Evolutionary conservation across 805 yeast species (phyloP), one percentile per base, ranked within the genome.

Genomic region (Scheffersomyces ergatensis): DNA sequence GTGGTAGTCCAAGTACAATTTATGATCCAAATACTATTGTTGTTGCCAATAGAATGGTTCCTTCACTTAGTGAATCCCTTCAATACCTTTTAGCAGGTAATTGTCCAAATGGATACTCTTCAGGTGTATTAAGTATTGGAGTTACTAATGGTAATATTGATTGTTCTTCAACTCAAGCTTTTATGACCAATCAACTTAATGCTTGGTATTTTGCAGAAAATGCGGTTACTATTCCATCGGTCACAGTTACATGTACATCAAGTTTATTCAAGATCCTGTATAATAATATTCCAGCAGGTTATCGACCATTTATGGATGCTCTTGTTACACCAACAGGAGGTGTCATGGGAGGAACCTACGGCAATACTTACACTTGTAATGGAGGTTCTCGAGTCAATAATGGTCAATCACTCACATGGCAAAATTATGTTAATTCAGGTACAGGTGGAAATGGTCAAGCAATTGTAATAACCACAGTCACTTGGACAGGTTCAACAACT

Each of bases 201-300:
- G 50, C 41, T 16, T 60, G 57, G 57, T 46, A 42, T 25, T 37
- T 16, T 5, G 54, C 60, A 14, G 23, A 40, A 20, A 25, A 36
- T 8, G 38, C 35, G 8, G n/a, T 14, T 36, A 27, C 26, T 12
- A 27, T 14, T 37, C 18, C 43, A 29, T n/a, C 13, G 7, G 32
- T 34, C 18, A 40, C 50, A 4, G 45, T 42, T 12, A 18, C 48
- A 1, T 60, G 63, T 46, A 25, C 42, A 1, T 17, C 36, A 5
- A 34, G 33, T 5, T 34, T 36, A 5, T 42, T 36, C 14, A 43
- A 37, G 2, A 43, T 46, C 4, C 40, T 20, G 7, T 59, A 54
- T 40, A 19, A 19, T 1, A 51, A 49, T 34, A 32, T 60, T 19
- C 63, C 63, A 7, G 60, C 62, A 1, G 65, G 64, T 1, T 55